Evolutionary conservation across 495 filamentous ascomycete species (phyloP).

Genomic region (Hypoxylon perforatum): DNA sequence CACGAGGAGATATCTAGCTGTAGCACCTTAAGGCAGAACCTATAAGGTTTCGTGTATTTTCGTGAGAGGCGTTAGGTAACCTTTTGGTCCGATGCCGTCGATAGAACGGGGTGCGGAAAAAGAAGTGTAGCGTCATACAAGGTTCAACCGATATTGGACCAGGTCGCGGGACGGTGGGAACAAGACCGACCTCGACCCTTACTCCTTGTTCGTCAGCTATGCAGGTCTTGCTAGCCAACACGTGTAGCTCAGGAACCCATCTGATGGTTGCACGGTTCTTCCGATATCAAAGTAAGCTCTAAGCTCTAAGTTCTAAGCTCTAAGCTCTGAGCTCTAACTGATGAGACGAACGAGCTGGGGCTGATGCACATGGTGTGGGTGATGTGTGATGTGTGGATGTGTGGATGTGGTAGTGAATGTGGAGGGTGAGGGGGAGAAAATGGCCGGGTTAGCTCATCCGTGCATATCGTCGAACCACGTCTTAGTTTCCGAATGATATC

Average conservation of each 20-base stretch:
- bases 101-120: background rate
- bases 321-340: conserved; percentile 1
- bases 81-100: background rate
- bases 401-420: too few species aligned
- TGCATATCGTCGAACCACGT: too few species aligned
- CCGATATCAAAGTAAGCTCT: too few species aligned
- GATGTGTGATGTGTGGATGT: too few species aligned
- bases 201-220: too few species aligned
- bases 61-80: conserved; percentile 1
- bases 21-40: conserved; percentile 37
- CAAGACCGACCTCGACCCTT: background rate
- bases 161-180: background rate
- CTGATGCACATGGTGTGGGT: too few species aligned
- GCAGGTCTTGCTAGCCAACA: too few species aligned
- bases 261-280: background rate
- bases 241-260: background rate
- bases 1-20: conserved; percentile 12
- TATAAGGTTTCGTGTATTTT: conserved; percentile 24
- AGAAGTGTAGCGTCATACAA: conserved; percentile 5
- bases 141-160: background rate
- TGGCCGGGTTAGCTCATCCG: too few species aligned
- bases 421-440: conserved; percentile 2
- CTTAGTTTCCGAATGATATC: conserved; percentile 1
- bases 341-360: conserved; percentile 7
- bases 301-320: too few species aligned